Conservation (phyloP, 1,139 yeast species). For the Hanseniaspora sp. region DNA sequence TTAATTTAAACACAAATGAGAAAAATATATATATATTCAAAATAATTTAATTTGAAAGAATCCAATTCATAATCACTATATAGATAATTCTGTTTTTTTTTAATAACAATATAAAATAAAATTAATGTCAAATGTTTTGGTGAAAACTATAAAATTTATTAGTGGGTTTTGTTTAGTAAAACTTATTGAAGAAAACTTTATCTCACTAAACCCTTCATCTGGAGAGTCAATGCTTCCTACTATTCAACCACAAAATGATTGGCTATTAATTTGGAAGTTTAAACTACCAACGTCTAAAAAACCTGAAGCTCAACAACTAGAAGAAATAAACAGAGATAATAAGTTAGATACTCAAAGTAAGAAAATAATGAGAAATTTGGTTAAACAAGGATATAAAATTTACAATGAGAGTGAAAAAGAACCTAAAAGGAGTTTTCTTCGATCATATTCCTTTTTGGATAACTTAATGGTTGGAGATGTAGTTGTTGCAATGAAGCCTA, state of each 20-base stretch:
- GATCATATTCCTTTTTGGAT: constrained; percentile 31
- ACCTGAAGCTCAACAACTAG: neutral
- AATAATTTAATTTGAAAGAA: neutral
- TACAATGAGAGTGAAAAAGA: neutral
- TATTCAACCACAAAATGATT: constrained; percentile 12
- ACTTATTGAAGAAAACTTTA: constrained; percentile 1
- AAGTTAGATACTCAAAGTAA: neutral
- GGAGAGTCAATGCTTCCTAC: constrained; percentile 15
- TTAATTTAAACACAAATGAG: neutral
- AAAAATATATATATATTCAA: too few relatives aligned
- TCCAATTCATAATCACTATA: too few relatives aligned
- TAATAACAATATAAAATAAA: too few relatives aligned
- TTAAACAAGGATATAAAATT: constrained; percentile 1
- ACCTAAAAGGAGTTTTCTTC: neutral
- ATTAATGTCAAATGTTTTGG: neutral
- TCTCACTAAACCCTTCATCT: constrained; percentile 9
- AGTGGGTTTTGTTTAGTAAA: constrained; percentile 8
- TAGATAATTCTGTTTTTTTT: too few relatives aligned
- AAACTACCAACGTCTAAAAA: neutral
- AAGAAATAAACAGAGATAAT: neutral
- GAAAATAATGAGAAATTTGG: constrained; percentile 1
- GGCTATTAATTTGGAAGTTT: constrained; percentile 13
- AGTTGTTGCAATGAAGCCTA: constrained; percentile 80
- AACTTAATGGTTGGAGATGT: constrained; percentile 60
- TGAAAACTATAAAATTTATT: neutral